Evolutionary conservation across 1,139 yeast species (phyloP).

Genomic region (Saccharomyces hybrid): DNA sequence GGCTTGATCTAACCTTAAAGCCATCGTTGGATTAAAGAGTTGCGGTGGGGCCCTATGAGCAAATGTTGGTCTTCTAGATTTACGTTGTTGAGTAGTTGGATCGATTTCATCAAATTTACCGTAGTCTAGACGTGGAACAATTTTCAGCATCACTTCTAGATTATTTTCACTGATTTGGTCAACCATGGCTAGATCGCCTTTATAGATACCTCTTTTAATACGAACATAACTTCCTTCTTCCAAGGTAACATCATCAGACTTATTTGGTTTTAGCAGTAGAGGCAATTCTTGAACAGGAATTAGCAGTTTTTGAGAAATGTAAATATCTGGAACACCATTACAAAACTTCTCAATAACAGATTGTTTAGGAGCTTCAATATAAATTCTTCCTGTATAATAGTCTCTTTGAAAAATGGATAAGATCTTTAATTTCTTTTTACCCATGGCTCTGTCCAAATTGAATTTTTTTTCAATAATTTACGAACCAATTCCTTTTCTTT

Average conservation of each 20-base stretch:
- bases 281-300: conserved; percentile 96
- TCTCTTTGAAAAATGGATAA: conserved; percentile 94
- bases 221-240: conserved; percentile 91
- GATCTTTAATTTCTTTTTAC: conserved; percentile 54
- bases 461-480: conserved; percentile 67
- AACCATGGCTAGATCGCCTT: conserved; percentile 87
- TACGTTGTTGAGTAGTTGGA: conserved; percentile 41
- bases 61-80: conserved; percentile 40
- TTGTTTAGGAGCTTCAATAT: conserved; percentile 88
- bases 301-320: conserved; percentile 64
- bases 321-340: conserved; percentile 79
- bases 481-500: conserved; percentile 87
- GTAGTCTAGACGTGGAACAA: conserved; percentile 90
- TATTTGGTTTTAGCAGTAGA: conserved; percentile 82
- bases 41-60: conserved; percentile 77
- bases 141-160: conserved; percentile 80
- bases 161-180: conserved; percentile 93
- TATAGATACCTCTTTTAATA: conserved; percentile 82
- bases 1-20: conserved; percentile 53
- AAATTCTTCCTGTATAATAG: conserved; percentile 81
- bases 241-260: conserved; percentile 77
- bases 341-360: conserved; percentile 87
- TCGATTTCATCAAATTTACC: conserved; percentile 61
- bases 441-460: conserved; percentile 38
- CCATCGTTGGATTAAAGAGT: conserved; percentile 71